Evolutionary conservation across 345 rosid genomes (phyloP), one percentile per base, ranked within the genome.

Genomic region (Dimocarpus longan): DNA sequence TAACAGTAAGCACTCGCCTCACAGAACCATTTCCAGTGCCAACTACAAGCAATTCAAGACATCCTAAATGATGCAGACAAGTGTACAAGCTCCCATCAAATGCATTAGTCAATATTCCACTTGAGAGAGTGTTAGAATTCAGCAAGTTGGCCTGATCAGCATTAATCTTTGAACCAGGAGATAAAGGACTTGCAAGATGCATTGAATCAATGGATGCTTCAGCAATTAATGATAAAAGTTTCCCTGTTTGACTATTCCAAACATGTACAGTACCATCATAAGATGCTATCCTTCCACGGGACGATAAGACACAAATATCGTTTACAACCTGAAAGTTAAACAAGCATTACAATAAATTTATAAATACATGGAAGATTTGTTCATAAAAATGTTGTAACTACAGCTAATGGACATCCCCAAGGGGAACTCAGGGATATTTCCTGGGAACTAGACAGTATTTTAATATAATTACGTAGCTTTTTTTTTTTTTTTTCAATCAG

Each of bases 231-330:
- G 91, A 89, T 54, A 92, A 81, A 28, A 84, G 87, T 86, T 93
- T 91, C 80, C 98, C 98, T 6, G 95, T 91, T 78, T 88, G 90
- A 88, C 92, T 87, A 80, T 87, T 88, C 98, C 98, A 95, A 66
- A 95, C 91, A 91, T 93, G 98, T 83, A 93, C 78, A 32, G 93
- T 95, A 82, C 98, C 98, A 81, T 95, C 98, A 82, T 97, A 95
- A 80, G 98, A 95, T 81, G 98, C 98, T 75, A 93, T 82, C 85
- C 88, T 88, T 86, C 95, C 98, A 78, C 91, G 86, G 74, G 90
- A 82, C 62, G 97, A 88, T 73, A 95, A 81, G 80, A 89, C 76
- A 78, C 91, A 86, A 63, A 95, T 86, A 89, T 92, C 97, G 57
- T 95, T 95, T 67, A 95, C 98, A 85, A 87, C 98, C 98, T 95